phyloP scores from a whole-genome alignment of 1,284 basidiomycete genomes.

The Melampsora occidentalis region DNA sequence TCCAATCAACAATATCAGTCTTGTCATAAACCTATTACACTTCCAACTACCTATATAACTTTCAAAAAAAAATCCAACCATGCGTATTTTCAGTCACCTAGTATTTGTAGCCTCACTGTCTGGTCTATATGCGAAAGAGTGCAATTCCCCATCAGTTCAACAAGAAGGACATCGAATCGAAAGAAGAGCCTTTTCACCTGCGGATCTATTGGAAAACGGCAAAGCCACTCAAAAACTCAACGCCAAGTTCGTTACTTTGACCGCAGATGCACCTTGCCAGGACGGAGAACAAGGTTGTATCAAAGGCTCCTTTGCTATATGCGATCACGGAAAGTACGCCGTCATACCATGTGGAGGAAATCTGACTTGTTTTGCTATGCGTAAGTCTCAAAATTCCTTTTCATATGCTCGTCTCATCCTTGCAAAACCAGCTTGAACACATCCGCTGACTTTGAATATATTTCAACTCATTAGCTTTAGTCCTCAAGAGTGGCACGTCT shows the following conservation, averaged over 20 bases:
- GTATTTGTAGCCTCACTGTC: no score
- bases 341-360: slow-evolving; percentile 21
- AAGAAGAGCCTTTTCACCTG: slow-evolving; percentile 12
- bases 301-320: slow-evolving; percentile 18
- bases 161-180: no score
- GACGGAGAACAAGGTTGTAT: slow-evolving; percentile 32
- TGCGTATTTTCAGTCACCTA: no score
- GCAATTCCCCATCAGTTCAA: no score
- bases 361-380: slow-evolving; percentile 38
- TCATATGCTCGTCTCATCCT: not conserved
- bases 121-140: no score
- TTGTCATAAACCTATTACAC: no score
- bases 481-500: slow-evolving; percentile 29
- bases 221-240: slow-evolving; percentile 36
- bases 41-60: no score
- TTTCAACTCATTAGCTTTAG: slow-evolving; percentile 13
- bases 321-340: slow-evolving; percentile 30
- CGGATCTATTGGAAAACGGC: slow-evolving; percentile 29
- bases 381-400: slow-evolving; percentile 8
- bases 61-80: no score
- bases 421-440: not conserved
- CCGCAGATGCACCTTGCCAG: slow-evolving; percentile 17
- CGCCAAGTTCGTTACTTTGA: slow-evolving; percentile 27
- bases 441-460: not conserved
- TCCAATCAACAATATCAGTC: no score